These are phyloP conservation scores for Allomyces macrogynus DNA, from an alignment of 192 early-diverging fungal species.

Conservation along the genomic window DNA sequence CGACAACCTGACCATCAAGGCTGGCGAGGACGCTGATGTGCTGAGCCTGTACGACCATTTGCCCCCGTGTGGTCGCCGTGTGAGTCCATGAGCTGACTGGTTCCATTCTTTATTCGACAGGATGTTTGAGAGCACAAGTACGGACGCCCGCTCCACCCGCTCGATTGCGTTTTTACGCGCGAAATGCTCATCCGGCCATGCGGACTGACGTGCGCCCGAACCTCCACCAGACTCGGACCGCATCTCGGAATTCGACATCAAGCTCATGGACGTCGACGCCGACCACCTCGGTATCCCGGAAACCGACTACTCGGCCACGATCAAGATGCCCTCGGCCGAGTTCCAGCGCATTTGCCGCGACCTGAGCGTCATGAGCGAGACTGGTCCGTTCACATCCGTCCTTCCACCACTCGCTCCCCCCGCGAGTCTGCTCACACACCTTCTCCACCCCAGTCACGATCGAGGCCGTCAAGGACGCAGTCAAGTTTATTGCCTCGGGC, in stretches of 20 bases:
- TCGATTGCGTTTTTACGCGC: too few relatives aligned
- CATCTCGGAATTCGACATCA: slow-evolving; percentile 80
- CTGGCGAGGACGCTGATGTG: slow-evolving; percentile 66
- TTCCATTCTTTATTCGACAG: background rate
- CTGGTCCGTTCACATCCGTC: slow-evolving; percentile 37
- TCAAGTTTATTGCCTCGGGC: slow-evolving; percentile 71
- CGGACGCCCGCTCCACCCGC: background rate
- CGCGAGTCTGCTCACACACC: too few relatives aligned
- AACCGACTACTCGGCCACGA: slow-evolving; percentile 71
- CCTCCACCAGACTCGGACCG: slow-evolving; percentile 26
- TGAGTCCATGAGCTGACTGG: background rate
- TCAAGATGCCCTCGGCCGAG: slow-evolving; percentile 70
- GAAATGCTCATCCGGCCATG: too few relatives aligned
- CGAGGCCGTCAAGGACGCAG: slow-evolving; percentile 78
- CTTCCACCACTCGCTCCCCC: background rate
- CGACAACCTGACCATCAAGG: slow-evolving; percentile 78
- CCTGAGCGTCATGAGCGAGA: slow-evolving; percentile 60
- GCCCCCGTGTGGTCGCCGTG: slow-evolving; percentile 22
- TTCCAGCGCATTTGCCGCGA: slow-evolving; percentile 86
- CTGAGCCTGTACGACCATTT: slow-evolving; percentile 37
- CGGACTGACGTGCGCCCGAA: too few relatives aligned
- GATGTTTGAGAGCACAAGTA: slow-evolving; percentile 47
- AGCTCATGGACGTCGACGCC: slow-evolving; percentile 95
- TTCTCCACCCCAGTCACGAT: slow-evolving; percentile 37
- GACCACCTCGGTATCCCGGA: slow-evolving; percentile 94